A percentile compares a stretch with the other conserved stretches of the same genome.
These are phyloP conservation scores for barley (Hordeum vulgare) DNA, from an alignment of 176 grass and related monocot species.

Conservation along the genomic window DNA sequence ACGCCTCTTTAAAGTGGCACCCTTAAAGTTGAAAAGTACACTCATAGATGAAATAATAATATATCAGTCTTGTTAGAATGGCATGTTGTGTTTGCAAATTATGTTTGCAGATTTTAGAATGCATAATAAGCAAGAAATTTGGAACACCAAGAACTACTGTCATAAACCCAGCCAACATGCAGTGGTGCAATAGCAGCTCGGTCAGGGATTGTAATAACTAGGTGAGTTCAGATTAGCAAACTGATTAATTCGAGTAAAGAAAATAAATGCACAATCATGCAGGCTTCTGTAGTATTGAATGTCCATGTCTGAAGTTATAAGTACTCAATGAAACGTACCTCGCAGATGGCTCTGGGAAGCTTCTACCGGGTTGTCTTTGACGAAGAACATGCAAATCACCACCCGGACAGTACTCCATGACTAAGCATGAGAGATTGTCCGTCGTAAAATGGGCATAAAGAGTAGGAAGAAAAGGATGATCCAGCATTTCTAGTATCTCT, in stretches of 20 bases:
- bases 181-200: background rate
- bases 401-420: constrained; percentile 96
- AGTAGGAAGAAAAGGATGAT: constrained; percentile 94
- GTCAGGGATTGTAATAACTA: background rate
- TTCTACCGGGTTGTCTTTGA: constrained; percentile 77
- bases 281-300: background rate
- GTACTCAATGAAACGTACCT: constrained; percentile 45
- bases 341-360: constrained; percentile 74
- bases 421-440: constrained; percentile 93
- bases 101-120: background rate
- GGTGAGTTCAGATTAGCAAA: background rate
- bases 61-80: background rate
- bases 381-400: constrained; percentile 95
- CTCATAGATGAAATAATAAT: background rate
- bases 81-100: background rate
- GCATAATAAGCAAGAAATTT: background rate
- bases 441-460: constrained; percentile 93
- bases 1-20: background rate
- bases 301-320: background rate
- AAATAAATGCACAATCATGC: constrained; percentile 9
- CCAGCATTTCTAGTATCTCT: constrained; percentile 93
- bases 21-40: background rate
- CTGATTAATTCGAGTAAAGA: background rate
- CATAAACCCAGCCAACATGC: background rate
- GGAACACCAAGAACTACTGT: background rate